These are phyloP conservation scores for Moniliophthora roreri DNA, from an alignment of 1,284 basidiomycete genomes.

Conservation along the genomic window DNA sequence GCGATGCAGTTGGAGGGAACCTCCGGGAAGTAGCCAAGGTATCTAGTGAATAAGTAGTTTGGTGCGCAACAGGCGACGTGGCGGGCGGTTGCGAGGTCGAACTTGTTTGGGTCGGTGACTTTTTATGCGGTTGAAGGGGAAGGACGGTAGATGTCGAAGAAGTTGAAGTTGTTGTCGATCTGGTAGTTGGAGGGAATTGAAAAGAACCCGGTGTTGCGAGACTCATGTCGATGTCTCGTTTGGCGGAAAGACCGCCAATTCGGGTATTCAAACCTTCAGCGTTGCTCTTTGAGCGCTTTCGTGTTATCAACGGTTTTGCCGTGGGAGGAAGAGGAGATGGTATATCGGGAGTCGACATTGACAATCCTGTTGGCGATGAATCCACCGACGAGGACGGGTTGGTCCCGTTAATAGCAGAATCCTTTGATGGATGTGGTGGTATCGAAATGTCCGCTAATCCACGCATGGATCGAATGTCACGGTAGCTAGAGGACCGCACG, in stretches of 20 bases:
- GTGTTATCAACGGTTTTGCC: slow-evolving; percentile 24
- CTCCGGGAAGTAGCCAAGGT: slow-evolving; percentile 33
- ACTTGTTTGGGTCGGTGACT: slow-evolving; percentile 18
- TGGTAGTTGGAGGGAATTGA: slow-evolving; percentile 37
- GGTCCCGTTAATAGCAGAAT: slow-evolving; percentile 18
- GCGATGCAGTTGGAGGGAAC: slow-evolving; percentile 15
- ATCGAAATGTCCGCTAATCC: slow-evolving; percentile 42
- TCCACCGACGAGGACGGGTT: slow-evolving; percentile 15
- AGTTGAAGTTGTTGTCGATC: slow-evolving; percentile 16
- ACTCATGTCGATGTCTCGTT: slow-evolving; percentile 35
- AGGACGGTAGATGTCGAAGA: slow-evolving; percentile 16
- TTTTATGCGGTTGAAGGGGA: slow-evolving; percentile 7
- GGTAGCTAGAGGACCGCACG: slow-evolving; percentile 25
- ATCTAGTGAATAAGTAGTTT: slow-evolving; percentile 56
- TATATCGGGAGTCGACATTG: slow-evolving; percentile 26
- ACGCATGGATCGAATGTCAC: slow-evolving; percentile 38
- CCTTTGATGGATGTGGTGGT: slow-evolving; percentile 23
- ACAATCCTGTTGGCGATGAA: slow-evolving; percentile 9
- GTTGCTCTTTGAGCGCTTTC: slow-evolving; percentile 46
- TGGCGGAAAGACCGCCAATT: slow-evolving; percentile 14
- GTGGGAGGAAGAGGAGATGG: slow-evolving; percentile 8
- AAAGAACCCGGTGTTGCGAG: slow-evolving; percentile 42
- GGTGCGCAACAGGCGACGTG: slow-evolving; percentile 38
- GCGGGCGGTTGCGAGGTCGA: slow-evolving; percentile 10
- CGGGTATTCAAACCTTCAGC: slow-evolving; percentile 28